Percentiles rank a stretch among this genome's conserved stretches.
phyloP scores from a whole-genome alignment of 73 alveolate species.

The Uronychia binucleata region DNA sequence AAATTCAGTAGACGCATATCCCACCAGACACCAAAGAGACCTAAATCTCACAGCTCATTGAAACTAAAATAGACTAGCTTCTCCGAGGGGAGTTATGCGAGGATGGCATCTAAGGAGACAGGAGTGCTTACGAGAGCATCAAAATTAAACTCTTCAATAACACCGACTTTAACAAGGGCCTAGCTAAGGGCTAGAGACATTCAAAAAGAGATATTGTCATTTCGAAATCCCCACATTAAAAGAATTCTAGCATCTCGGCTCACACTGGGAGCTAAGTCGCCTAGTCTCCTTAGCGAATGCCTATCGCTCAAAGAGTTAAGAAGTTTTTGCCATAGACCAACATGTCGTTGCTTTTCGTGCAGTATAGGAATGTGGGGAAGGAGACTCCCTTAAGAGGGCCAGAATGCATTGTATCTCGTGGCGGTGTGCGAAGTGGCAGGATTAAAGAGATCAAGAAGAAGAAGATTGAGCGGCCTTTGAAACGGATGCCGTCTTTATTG shows the following conservation, averaged over 20 bases:
- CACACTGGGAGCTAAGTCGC: too few relatives aligned
- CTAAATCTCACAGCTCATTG: too few relatives aligned
- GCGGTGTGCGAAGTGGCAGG: too few relatives aligned
- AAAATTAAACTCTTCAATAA: background rate
- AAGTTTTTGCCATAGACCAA: background rate
- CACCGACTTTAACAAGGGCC: background rate
- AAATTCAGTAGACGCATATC: too few relatives aligned
- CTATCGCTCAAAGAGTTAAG: background rate
- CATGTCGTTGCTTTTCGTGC: background rate
- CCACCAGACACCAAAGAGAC: too few relatives aligned
- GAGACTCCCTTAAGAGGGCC: too few relatives aligned
- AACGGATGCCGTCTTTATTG: too few relatives aligned
- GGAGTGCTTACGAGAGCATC: background rate
- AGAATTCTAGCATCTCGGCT: background rate
- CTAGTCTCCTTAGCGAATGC: background rate
- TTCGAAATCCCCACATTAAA: background rate
- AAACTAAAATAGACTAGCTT: too few relatives aligned
- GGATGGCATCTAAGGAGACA: background rate
- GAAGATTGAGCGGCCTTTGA: background rate
- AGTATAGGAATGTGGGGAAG: background rate
- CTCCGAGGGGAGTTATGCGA: background rate
- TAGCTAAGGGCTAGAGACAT: background rate
- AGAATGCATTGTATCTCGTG: too few relatives aligned
- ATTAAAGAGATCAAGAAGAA: background rate
- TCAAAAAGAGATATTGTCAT: background rate